Percentiles rank a stretch among this genome's conserved stretches.
Conservation (phyloP, 164 flowering plant genomes). For the Aristolochia contorta region DNA sequence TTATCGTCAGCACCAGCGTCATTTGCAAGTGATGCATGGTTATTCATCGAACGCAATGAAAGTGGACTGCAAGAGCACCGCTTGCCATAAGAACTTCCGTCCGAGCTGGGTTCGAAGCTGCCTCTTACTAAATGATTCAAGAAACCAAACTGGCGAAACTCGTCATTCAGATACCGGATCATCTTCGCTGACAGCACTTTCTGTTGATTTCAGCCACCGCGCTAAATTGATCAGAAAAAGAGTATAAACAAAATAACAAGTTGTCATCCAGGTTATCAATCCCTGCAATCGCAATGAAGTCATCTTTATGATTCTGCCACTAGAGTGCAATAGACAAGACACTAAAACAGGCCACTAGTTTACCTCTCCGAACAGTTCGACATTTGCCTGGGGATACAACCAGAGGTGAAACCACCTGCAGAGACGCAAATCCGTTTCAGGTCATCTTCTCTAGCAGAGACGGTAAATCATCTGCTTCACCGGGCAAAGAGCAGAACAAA, state of each 20-base stretch:
- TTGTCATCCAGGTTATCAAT: conserved; percentile 66
- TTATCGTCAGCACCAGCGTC: too few species aligned
- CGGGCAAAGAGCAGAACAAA: not conserved
- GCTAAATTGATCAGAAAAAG: conserved; percentile 61
- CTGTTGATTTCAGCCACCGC: conserved; percentile 51
- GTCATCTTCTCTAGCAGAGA: not conserved
- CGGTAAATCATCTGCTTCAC: not conserved
- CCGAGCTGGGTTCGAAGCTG: too few species aligned
- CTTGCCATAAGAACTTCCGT: too few species aligned
- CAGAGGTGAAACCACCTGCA: conserved; percentile 71
- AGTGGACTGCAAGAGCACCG: too few species aligned
- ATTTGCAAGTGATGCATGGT: too few species aligned
- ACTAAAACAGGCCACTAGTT: not conserved
- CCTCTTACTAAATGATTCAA: too few species aligned
- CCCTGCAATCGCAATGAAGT: conserved; percentile 38
- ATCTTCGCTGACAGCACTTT: conserved; percentile 6
- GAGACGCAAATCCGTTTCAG: not conserved
- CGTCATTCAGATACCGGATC: too few species aligned
- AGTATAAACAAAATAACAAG: conserved; percentile 82
- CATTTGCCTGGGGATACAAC: conserved; percentile 75
- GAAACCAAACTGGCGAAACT: too few species aligned
- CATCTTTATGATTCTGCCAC: not conserved
- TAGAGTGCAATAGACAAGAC: not conserved
- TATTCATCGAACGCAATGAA: too few species aligned
- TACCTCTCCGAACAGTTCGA: conserved; percentile 73